phyloP scores from a whole-genome alignment of 768 basidiomycete species.

The Dentipellis fragilis region DNA sequence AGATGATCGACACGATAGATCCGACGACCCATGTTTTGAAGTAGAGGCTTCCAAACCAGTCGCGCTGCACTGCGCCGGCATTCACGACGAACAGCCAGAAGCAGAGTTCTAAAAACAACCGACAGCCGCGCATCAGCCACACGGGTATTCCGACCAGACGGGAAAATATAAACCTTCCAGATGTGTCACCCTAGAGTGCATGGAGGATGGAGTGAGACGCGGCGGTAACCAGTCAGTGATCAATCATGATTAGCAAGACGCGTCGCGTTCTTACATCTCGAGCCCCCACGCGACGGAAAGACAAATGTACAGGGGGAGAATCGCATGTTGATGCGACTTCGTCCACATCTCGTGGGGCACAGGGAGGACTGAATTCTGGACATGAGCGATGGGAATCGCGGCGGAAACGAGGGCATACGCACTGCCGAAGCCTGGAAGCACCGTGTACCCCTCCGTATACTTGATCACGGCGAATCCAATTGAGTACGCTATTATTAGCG shows the following conservation, averaged over 20 bases:
- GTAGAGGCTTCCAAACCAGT: slow-evolving; percentile 71
- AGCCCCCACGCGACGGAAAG: slow-evolving; percentile 63
- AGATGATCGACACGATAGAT: slow-evolving; percentile 45
- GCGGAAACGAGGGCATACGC: slow-evolving; percentile 18
- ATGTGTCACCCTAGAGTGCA: slow-evolving; percentile 52
- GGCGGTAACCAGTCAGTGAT: too few relatives aligned
- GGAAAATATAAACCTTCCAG: slow-evolving; percentile 48
- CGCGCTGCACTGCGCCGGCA: slow-evolving; percentile 45
- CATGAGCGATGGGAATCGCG: not conserved
- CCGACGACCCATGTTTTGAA: slow-evolving; percentile 69
- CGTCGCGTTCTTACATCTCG: slow-evolving; percentile 48
- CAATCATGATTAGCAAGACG: too few relatives aligned
- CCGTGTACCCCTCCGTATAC: slow-evolving; percentile 55
- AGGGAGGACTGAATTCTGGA: slow-evolving; percentile 40
- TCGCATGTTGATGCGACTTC: slow-evolving; percentile 29
- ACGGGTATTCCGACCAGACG: not conserved
- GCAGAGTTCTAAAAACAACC: slow-evolving; percentile 49
- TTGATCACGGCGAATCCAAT: slow-evolving; percentile 64
- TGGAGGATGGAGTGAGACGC: too few relatives aligned
- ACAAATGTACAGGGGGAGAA: slow-evolving; percentile 56
- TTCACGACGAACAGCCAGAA: slow-evolving; percentile 84
- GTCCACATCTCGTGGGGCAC: slow-evolving; percentile 56
- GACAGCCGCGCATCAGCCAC: not conserved
- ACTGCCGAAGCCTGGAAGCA: slow-evolving; percentile 38
- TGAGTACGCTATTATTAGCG: slow-evolving; percentile 46